Conservation (phyloP, 1,139 yeast species). For the Citeromyces hawaiiensis region DNA sequence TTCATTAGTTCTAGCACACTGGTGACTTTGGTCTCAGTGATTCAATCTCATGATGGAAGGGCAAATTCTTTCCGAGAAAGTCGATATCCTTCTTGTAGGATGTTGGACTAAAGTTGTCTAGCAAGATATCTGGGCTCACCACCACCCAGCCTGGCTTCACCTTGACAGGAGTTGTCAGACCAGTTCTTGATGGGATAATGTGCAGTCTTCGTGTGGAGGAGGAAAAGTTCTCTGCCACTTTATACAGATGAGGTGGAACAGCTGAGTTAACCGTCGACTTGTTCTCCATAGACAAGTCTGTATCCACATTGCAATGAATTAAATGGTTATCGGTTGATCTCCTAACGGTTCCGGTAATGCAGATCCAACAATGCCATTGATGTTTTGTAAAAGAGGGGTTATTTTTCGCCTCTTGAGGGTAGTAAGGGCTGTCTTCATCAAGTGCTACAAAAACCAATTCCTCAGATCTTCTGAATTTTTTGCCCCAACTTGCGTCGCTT, state of each 20-base stretch:
- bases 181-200: conserved; percentile 62
- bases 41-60: conserved; percentile 64
- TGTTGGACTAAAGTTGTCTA: conserved; percentile 52
- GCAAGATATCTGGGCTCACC: conserved; percentile 68
- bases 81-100: conserved; percentile 28
- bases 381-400: conserved; percentile 26
- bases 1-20: neutral
- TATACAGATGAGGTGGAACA: conserved; percentile 69
- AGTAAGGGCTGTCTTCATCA: conserved; percentile 43
- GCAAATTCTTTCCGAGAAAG: conserved; percentile 35
- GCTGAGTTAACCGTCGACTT: conserved; percentile 22
- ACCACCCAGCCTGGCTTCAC: conserved; percentile 87
- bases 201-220: conserved; percentile 74
- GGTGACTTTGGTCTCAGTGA: conserved; percentile 78
- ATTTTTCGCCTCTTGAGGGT: conserved; percentile 29
- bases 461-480: conserved; percentile 78
- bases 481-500: conserved; percentile 43
- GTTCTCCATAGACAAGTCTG: conserved; percentile 64
- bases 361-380: conserved; percentile 98
- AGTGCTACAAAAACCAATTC: conserved; percentile 64
- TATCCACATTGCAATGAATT: conserved; percentile 85
- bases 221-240: conserved; percentile 82
- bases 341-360: conserved; percentile 87
- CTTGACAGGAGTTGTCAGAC: conserved; percentile 48
- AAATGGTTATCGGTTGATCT: conserved; percentile 73